Evolutionary conservation across 768 basidiomycete genomes (phyloP), one percentile per base, ranked within the genome.

Genomic region (Auricularia sp.): DNA sequence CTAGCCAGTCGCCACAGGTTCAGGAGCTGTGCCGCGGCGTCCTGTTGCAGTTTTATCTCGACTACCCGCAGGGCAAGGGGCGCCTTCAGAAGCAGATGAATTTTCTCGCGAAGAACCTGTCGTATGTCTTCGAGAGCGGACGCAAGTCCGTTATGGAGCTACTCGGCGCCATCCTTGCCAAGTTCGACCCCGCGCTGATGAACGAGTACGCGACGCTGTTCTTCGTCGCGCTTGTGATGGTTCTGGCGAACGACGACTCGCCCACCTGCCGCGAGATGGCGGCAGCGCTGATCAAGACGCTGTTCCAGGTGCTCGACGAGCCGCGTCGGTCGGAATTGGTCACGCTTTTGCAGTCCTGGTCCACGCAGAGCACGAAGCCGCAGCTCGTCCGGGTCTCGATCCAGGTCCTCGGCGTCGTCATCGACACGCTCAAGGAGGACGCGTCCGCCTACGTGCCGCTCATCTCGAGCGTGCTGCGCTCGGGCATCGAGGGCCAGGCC

Each of bases 31-130:
- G 92, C 66, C 87, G 97, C 21, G 85, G 87, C 58, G 84, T 93
- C 36, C 80, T 96, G 33, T 84, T 98, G 44, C 93, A 95, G 71
- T 99, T 99, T 81, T 78, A 98, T 60, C 84, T 98, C 11, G 96
- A 99, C 70, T 99, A 98, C 71, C 96, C 96, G 3, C 96, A 98
- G 74, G 95, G 96, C 7, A 89, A 91, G 68, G 92, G 91, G 1
- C 86, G 96, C 12, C 80, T 99, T 7, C 87, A 85, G 44, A 88
- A 86, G 43, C 90, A 91, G 67, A 91, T 99, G 84, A 82, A 87
- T 0, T 97, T 97, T 77, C 80, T 99, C 36, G 91, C 92, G 23
- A 91, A 89, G 71, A 98, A 98, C 72, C 77, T 98, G 43, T 87
- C 91, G 2, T 99, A 98, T 71, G 83, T 87, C 47, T 85, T 91